Base-by-base conservation (phyloP, 73 alveolate species). In the Tetrahymena borealis region DNA sequence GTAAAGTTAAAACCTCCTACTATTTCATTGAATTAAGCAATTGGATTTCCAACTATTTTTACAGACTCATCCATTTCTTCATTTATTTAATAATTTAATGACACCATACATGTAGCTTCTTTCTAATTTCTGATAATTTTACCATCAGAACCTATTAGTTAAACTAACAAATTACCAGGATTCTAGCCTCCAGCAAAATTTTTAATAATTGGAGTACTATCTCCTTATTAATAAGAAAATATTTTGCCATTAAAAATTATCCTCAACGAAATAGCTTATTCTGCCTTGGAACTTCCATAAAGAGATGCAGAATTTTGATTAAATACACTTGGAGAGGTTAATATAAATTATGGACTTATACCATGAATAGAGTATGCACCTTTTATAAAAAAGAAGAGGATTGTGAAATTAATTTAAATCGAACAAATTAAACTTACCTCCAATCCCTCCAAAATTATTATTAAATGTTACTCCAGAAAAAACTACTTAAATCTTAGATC, bases 281-380 rank as follows among this genome's bases (percentile, higher is more conserved):
- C 92, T 39, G 92, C 95, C 10, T 78, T 40, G 32, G 39, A 39
- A 93, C 79, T 39, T 93, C 95, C 95, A 93, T 32, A 93, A 20
- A 93, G 33, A 0, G 91, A 6, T 11, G 95, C 95, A 11, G 35
- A 32, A 93, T 93, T 93, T 28, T 38, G 79, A 8, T 60, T 13
- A 37, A 93, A 60, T 32, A 93, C 79, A 85, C 79, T 93, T 12
- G 93, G 91, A 10, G 93, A 79, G 24, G 32, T 39, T 3, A 37
- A 39, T 33, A 32, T 60, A 6, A 40, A 32, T 8, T 31, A 32
- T 28, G 78, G 43, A 10, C 90, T 93, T 7, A 91, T 92, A 78
- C 95, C 91, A 38, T 93, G 93, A 32, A 38, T 79, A n/a, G 41
- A 43, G 40, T 92, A 40, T 12, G 91, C 91, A 31, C 85, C 85